Conservation (phyloP, 1,284 basidiomycete species). For the Heterobasidion occidentale region DNA sequence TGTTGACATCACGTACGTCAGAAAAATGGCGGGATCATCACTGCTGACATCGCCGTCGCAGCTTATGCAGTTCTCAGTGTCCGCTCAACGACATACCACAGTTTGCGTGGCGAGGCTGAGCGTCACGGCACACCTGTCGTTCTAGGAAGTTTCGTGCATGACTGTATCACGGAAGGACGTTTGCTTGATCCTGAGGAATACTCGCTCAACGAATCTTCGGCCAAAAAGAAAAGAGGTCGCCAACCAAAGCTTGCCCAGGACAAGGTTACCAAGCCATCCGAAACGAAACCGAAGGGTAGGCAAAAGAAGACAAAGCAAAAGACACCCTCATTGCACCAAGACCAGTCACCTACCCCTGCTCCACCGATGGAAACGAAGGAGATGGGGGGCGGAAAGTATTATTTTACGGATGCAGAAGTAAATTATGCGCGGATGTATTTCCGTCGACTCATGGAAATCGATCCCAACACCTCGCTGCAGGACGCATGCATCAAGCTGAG, state of each 20-base stretch:
- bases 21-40: constrained; percentile 57
- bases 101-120: constrained; percentile 31
- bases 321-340: background rate
- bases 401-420: constrained; percentile 38
- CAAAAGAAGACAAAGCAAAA: background rate
- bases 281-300: background rate
- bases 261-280: background rate
- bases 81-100: constrained; percentile 38
- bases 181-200: constrained; percentile 39
- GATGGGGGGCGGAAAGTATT: constrained; percentile 14
- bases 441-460: constrained; percentile 25
- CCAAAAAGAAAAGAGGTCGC: constrained; percentile 15
- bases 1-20: constrained; percentile 18
- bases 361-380: background rate
- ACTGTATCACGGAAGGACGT: constrained; percentile 37
- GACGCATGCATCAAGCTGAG: constrained; percentile 25
- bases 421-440: constrained; percentile 32
- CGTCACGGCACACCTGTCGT: constrained; percentile 33
- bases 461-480: constrained; percentile 26
- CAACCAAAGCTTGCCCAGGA: constrained; percentile 1
- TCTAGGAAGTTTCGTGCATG: constrained; percentile 43
- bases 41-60: constrained; percentile 39
- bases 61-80: constrained; percentile 50
- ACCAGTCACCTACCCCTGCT: background rate
- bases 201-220: constrained; percentile 13